Evolutionary conservation across 1,284 basidiomycete species (phyloP).

Genomic region (Heterobasidion parviporum): DNA sequence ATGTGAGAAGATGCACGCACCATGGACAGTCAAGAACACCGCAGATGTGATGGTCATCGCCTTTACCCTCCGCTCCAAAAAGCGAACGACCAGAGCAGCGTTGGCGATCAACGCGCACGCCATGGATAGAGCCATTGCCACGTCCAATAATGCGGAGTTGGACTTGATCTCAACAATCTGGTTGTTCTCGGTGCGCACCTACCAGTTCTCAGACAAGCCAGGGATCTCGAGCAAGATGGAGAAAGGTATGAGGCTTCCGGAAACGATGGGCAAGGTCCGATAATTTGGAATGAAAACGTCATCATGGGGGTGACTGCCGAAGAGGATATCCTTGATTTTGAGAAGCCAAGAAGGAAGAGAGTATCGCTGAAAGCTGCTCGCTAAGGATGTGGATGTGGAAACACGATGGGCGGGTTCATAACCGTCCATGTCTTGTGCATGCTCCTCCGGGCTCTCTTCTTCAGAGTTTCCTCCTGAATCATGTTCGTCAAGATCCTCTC

Average conservation of each 20-base stretch:
- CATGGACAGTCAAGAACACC: conserved; percentile 57
- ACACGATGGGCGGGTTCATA: neutral
- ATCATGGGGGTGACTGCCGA: conserved; percentile 14
- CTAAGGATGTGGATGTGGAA: conserved; percentile 1
- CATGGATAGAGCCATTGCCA: conserved; percentile 64
- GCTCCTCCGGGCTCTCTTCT: neutral
- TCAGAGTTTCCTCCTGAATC: neutral
- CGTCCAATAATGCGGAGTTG: conserved; percentile 53
- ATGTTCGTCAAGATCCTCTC: neutral
- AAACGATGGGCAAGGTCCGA: conserved; percentile 56
- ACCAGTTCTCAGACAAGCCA: conserved; percentile 65
- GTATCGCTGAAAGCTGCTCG: conserved; percentile 5
- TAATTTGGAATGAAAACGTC: conserved; percentile 29
- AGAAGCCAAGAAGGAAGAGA: conserved; percentile 9
- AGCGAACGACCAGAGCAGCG: conserved; percentile 57
- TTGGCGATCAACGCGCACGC: conserved; percentile 66
- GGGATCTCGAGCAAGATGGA: conserved; percentile 77
- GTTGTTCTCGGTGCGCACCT: conserved; percentile 45
- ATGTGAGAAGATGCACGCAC: conserved; percentile 26
- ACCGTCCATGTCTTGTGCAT: neutral
- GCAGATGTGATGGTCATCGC: conserved; percentile 59
- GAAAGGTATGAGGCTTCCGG: conserved; percentile 68
- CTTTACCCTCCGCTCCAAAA: conserved; percentile 60
- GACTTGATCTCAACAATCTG: conserved; percentile 37
- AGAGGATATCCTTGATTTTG: conserved; percentile 18